Conservation (phyloP, 352 stramenopile species). For the Plasmopara muralis region DNA sequence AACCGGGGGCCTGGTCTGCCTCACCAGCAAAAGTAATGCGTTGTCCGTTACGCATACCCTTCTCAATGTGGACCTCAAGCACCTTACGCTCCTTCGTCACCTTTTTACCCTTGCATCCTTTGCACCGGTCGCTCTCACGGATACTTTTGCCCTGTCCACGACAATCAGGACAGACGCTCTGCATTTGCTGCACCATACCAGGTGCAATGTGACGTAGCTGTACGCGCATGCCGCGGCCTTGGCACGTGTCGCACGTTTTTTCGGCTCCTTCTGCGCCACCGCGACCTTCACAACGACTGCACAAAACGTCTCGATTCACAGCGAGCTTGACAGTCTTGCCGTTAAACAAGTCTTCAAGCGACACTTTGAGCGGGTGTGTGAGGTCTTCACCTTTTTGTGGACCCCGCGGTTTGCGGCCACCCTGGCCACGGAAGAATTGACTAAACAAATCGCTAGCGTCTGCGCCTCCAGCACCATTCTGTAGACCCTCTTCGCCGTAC, state of each 20-base stretch:
- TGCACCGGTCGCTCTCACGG: conserved; percentile 91
- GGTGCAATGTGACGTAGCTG: conserved; percentile 96
- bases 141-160: conserved; percentile 92
- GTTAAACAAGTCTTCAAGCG: conserved; percentile 98
- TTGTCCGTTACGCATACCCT: conserved; percentile 96
- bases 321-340: conserved; percentile 98
- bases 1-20: conserved; percentile 93
- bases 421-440: conserved; percentile 94
- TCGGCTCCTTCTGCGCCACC: conserved; percentile 91
- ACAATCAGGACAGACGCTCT: conserved; percentile 92
- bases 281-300: conserved; percentile 76
- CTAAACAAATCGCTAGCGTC: conserved; percentile 92
- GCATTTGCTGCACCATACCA: conserved; percentile 98
- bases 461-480: conserved; percentile 73
- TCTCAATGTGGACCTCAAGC: conserved; percentile 97
- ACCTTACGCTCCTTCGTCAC: conserved; percentile 96
- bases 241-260: conserved; percentile 91
- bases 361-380: conserved; percentile 93
- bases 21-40: conserved; percentile 97
- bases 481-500: conserved; percentile 97
- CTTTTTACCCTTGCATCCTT: conserved; percentile 91
- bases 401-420: conserved; percentile 54
- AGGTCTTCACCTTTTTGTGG: conserved; percentile 95
- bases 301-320: conserved; percentile 94
- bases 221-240: conserved; percentile 92